Conservation (phyloP, 345 rosid genomes). For the Durio zibethinus region DNA sequence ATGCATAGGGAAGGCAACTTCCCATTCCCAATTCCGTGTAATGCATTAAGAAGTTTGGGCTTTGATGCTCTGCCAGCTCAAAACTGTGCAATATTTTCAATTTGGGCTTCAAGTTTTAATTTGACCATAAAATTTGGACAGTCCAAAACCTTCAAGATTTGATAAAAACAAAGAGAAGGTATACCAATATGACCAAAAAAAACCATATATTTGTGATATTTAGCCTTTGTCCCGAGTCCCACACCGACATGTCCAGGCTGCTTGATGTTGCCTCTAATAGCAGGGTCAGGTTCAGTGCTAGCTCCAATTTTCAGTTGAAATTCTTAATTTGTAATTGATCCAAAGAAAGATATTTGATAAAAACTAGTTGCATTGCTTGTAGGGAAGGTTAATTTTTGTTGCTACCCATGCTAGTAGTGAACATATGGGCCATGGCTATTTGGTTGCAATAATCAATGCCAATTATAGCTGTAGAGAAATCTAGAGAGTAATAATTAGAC, state of each 20-base stretch:
- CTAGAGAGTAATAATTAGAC: neutral
- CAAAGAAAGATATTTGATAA: neutral
- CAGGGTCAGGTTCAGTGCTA: neutral
- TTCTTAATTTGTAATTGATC: neutral
- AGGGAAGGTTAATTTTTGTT: constrained; percentile 12
- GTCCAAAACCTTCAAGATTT: neutral
- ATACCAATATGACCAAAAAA: neutral
- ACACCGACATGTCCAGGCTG: neutral
- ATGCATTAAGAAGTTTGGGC: neutral
- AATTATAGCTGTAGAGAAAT: neutral
- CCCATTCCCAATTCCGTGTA: neutral
- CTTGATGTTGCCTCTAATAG: neutral
- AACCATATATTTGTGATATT: neutral
- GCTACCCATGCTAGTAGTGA: neutral
- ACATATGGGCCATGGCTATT: neutral
- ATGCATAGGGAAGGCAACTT: neutral
- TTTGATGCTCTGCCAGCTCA: neutral
- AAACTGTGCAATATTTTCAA: neutral
- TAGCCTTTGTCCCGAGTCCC: neutral
- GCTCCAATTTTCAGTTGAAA: neutral
- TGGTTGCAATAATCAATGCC: constrained; percentile 3
- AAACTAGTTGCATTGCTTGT: constrained; percentile 9
- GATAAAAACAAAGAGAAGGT: neutral
- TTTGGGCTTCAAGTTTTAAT: neutral
- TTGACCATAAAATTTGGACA: neutral